Conservation (phyloP, 257 asterid species). For the Eustoma russellianum region DNA sequence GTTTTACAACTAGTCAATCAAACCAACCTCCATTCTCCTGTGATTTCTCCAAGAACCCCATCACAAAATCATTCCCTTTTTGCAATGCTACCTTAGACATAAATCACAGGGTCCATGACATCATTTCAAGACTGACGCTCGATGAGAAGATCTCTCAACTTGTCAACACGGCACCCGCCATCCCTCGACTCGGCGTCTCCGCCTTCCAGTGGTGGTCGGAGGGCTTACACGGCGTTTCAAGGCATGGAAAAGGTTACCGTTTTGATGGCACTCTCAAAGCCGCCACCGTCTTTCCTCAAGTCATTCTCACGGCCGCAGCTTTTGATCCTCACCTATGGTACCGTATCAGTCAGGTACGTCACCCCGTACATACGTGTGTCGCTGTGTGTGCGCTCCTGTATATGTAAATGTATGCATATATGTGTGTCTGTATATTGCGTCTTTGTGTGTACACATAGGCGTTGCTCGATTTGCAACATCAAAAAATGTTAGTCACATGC, state of each 20-base stretch:
- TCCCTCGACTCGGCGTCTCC: constrained; percentile 57
- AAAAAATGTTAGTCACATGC: too few relatives aligned
- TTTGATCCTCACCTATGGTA: constrained; percentile 30
- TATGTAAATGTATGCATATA: too few relatives aligned
- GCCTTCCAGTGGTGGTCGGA: constrained; percentile 83
- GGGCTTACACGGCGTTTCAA: constrained; percentile 58
- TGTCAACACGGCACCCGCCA: constrained; percentile 40
- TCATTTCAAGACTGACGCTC: constrained; percentile 44
- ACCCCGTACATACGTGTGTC: too few relatives aligned
- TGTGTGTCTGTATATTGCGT: too few relatives aligned
- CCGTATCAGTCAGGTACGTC: constrained; percentile 22
- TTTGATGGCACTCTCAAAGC: constrained; percentile 38
- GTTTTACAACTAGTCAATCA: constrained; percentile 7
- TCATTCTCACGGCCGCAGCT: constrained; percentile 28
- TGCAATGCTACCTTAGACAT: constrained; percentile 33
- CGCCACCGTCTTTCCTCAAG: constrained; percentile 59
- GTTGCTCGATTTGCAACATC: too few relatives aligned
- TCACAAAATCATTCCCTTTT: constrained; percentile 36
- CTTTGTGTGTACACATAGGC: too few relatives aligned
- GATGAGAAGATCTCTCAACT: constrained; percentile 64
- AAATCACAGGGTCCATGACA: constrained; percentile 32
- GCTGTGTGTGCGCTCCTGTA: too few relatives aligned
- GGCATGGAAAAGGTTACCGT: constrained; percentile 39
- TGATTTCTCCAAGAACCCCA: constrained; percentile 27
- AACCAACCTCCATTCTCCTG: constrained; percentile 46